Percentiles rank a stretch among this genome's conserved stretches.
Evolutionary conservation across 1,284 basidiomycete genomes (phyloP).

Genomic region (Coriolopsis trogii): DNA sequence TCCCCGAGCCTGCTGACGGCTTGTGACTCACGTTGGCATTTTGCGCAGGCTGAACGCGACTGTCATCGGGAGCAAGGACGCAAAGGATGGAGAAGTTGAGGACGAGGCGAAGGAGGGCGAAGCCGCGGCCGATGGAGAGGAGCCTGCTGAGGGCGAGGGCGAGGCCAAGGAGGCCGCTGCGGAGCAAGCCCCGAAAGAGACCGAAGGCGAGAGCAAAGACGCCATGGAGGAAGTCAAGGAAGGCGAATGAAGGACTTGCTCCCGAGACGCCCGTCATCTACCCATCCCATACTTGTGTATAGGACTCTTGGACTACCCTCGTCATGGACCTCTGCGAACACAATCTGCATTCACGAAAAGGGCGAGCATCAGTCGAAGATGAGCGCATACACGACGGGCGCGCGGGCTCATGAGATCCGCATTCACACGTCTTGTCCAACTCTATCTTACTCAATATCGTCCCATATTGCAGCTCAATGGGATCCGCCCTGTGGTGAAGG

Average conservation of each 20-base stretch:
- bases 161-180: conserved; percentile 12
- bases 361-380: too few species aligned
- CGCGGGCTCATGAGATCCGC: too few species aligned
- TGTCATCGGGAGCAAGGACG: conserved; percentile 73
- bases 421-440: too few species aligned
- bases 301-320: too few species aligned
- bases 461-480: too few species aligned
- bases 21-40: conserved; percentile 6
- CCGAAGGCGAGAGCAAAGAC: conserved; percentile 6
- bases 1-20: conserved; percentile 6
- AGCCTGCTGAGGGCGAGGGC: conserved; percentile 4
- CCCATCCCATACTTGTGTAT: too few species aligned
- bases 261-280: neutral
- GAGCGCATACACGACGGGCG: too few species aligned
- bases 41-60: conserved; percentile 79
- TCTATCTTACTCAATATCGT: too few species aligned
- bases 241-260: conserved; percentile 7
- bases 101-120: conserved; percentile 26
- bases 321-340: too few species aligned
- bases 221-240: conserved; percentile 19
- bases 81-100: conserved; percentile 41
- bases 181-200: conserved; percentile 1
- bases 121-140: conserved; percentile 6
- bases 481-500: too few species aligned
- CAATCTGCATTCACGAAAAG: too few species aligned